Base-by-base conservation (phyloP, 139 green algal genomes). In the Coelastrella sp. region DNA sequence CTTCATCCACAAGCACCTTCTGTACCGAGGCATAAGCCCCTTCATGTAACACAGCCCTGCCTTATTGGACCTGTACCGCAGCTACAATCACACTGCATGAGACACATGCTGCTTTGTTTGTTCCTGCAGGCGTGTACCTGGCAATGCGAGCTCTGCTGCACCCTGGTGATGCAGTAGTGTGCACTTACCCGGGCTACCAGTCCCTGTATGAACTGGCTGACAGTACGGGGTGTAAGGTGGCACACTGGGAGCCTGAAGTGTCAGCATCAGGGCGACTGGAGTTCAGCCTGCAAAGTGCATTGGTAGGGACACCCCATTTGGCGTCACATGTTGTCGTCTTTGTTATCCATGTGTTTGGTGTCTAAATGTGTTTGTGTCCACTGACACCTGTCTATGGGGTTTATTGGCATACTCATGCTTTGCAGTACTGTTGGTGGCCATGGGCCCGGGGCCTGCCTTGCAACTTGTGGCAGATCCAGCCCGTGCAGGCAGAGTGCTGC, bases 141-240 rank as follows among this genome's bases (percentile, higher is more conserved):
- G 82, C 93, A 32, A 97, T 98, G 94, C 83, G 89, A 61, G 95
- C 94, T 3, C 92, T 97, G 54, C 91, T 98, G 74, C 64, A 64
- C 19, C 92, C 97, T 5, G 97, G 96, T 3, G 96, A 98, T 65
- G 80, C 89, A 5, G 95, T 98, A 65, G 92, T 98, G 6, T 64
- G 76, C 6, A 87, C 56, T 11, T 80, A 73, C 59, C 77, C 87
- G 68, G 95, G 93, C 47, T 98, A 98, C 87, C 96, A 98, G 92
- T 96, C 94, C 0, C 93, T 98, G 75, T 96, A 96, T 66, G 92
- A 94, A 59, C 61, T 97, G 32, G 95, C 96, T 0, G 20, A 16
- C 3, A 88, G 77, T 56, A 79, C 94, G 7, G 96, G 96, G 5
- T 96, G 94, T 71, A 20, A 76, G 14, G 87, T 97, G 7, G 54